Conservation (phyloP, 164 flowering plant genomes). For the Stephania japonica region DNA sequence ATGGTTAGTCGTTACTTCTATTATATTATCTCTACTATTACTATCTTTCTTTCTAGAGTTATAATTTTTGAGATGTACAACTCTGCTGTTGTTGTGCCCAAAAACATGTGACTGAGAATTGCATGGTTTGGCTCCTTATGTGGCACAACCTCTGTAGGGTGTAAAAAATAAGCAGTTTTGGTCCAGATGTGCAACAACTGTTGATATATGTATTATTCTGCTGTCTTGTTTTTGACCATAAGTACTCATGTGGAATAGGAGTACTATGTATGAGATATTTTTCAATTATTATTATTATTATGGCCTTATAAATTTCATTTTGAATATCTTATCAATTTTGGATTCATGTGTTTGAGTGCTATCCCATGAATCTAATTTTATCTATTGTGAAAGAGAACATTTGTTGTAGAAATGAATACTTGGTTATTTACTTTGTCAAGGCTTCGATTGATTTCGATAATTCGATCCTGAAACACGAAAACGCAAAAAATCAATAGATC, state of each 20-base stretch:
- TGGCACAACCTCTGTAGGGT: slow-evolving; percentile 13
- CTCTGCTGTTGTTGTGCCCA: slow-evolving; percentile 4
- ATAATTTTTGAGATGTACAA: background rate
- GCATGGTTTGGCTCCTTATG: slow-evolving; percentile 5
- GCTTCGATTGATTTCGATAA: too few species aligned
- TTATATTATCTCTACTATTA: slow-evolving; percentile 7
- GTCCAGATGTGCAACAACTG: slow-evolving; percentile 10
- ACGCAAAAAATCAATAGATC: too few species aligned
- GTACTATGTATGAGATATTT: slow-evolving; percentile 14
- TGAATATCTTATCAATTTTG: background rate
- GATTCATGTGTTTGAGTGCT: background rate
- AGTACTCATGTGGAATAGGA: background rate
- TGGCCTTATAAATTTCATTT: background rate
- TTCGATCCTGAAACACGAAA: too few species aligned
- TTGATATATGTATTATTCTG: slow-evolving; percentile 12
- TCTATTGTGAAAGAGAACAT: background rate
- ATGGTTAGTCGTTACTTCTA: slow-evolving; percentile 1
- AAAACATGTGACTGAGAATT: background rate
- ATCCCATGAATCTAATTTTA: background rate
- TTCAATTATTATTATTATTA: background rate
- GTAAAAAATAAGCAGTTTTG: slow-evolving; percentile 26
- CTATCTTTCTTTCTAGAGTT: background rate
- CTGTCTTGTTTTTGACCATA: slow-evolving; percentile 3
- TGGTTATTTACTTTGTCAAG: too few species aligned
- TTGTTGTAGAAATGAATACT: too few species aligned